A percentile compares a stretch with the other conserved stretches of the same genome.
Evolutionary conservation across 2,329 filamentous ascomycete genomes (phyloP).

Genomic region (Verruconis gallopava): DNA sequence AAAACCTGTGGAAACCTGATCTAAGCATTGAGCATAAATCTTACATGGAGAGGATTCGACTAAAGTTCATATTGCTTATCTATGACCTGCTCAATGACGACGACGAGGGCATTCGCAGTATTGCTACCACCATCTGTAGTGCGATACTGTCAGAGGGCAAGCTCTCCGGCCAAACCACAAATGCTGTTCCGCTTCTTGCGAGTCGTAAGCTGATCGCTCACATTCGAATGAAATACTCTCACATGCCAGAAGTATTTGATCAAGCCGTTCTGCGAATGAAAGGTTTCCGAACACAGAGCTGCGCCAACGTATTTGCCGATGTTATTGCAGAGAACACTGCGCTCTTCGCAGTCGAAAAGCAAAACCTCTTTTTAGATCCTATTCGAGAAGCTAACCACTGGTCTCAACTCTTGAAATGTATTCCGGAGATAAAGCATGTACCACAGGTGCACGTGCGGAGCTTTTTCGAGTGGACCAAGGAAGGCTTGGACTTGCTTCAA

Average conservation of each 20-base stretch:
- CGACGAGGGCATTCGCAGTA: conserved; percentile 72
- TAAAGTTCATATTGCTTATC: conserved; percentile 50
- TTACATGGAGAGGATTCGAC: conserved; percentile 21
- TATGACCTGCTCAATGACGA: conserved; percentile 78
- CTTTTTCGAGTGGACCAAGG: conserved; percentile 34
- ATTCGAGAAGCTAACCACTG: conserved; percentile 55
- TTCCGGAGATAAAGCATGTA: conserved; percentile 12
- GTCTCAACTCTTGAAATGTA: conserved; percentile 37
- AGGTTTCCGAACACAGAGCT: conserved; percentile 19
- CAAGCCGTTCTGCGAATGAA: conserved; percentile 19
- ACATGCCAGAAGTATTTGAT: conserved; percentile 21
- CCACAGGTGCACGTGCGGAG: conserved; percentile 8
- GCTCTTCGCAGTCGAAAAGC: conserved; percentile 79
- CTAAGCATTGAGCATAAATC: no score
- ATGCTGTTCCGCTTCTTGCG: conserved; percentile 36
- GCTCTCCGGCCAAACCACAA: conserved; percentile 9
- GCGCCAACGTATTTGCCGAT: conserved; percentile 10
- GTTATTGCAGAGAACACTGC: conserved; percentile 38
- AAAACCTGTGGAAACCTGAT: no score
- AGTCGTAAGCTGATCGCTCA: conserved; percentile 26
- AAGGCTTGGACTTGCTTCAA: conserved; percentile 31
- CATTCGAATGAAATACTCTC: conserved; percentile 22
- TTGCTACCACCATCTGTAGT: conserved; percentile 41
- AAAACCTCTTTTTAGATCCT: conserved; percentile 81
- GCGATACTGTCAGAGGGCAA: conserved; percentile 28